Evolutionary conservation across 331 rosid genomes (phyloP).

Genomic region (Dryas integrifolia): DNA sequence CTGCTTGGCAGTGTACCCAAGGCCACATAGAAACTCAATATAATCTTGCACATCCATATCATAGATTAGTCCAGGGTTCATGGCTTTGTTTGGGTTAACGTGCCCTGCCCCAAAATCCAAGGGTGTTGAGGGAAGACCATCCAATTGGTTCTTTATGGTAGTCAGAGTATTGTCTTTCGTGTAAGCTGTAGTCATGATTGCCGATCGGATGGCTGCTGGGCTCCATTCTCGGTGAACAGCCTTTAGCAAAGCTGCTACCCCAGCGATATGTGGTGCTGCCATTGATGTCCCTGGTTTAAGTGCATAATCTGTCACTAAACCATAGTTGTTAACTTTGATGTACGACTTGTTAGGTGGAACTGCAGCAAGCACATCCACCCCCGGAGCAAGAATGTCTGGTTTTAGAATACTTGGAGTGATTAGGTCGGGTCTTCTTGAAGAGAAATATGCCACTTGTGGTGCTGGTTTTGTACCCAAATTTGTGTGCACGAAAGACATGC

Average conservation of each 20-base stretch:
- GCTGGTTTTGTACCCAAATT: too few species aligned
- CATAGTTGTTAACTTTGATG: background rate
- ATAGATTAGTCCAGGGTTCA: constrained; percentile 22
- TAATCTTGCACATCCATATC: constrained; percentile 13
- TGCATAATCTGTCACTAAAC: constrained; percentile 9
- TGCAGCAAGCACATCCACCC: constrained; percentile 12
- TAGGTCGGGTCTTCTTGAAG: too few species aligned
- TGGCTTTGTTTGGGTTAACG: constrained; percentile 17
- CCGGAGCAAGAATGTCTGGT: background rate
- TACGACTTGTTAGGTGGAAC: too few species aligned
- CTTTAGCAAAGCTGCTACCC: constrained; percentile 9
- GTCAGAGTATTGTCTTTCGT: background rate
- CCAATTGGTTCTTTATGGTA: background rate
- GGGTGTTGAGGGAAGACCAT: constrained; percentile 5
- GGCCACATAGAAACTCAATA: constrained; percentile 18
- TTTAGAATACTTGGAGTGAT: too few species aligned
- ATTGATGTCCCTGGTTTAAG: constrained; percentile 18
- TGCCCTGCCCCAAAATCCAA: constrained; percentile 19
- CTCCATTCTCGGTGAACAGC: constrained; percentile 12
- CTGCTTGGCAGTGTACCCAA: constrained; percentile 3
- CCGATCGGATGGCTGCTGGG: constrained; percentile 20
- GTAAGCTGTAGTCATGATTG: constrained; percentile 19
- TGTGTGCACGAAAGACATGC: background rate
- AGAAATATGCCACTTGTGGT: too few species aligned
- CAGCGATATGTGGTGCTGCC: constrained; percentile 24